A percentile compares a stretch with the other conserved stretches of the same genome.
phyloP scores from a whole-genome alignment of 1,284 basidiomycete species.

The Ustilago loliicola region DNA sequence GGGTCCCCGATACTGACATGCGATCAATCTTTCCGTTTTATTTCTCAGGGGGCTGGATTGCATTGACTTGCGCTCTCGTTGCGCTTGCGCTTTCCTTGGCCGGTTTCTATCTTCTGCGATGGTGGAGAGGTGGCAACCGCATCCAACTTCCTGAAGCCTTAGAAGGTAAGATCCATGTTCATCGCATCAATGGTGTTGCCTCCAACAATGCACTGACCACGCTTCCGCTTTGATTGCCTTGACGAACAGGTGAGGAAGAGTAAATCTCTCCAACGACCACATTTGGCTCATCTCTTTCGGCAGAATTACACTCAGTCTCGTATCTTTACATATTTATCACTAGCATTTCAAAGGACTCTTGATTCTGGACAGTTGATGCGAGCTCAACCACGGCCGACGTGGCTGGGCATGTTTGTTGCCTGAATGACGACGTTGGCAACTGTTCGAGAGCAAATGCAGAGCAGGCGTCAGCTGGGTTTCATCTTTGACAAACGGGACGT shows the following conservation, averaged over 20 bases:
- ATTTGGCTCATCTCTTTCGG: not conserved
- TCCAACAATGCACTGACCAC: not conserved
- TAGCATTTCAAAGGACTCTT: slow-evolving; percentile 9
- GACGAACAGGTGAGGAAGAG: slow-evolving; percentile 9
- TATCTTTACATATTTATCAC: slow-evolving; percentile 2
- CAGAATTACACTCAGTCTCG: not conserved
- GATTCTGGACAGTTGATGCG: not conserved
- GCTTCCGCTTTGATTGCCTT: not conserved
- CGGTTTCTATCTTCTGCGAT: slow-evolving; percentile 20
- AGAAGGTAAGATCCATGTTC: slow-evolving; percentile 19
- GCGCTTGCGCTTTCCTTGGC: not conserved
- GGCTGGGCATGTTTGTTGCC: slow-evolving; percentile 59
- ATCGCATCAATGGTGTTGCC: not conserved
- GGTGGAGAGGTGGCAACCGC: slow-evolving; percentile 43
- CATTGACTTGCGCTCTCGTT: slow-evolving; percentile 8
- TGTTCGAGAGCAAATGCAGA: slow-evolving; percentile 8
- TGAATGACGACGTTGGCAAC: slow-evolving; percentile 51
- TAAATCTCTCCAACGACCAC: not conserved
- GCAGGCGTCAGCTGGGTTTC: slow-evolving; percentile 3
- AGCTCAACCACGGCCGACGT: slow-evolving; percentile 54
- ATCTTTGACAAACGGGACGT: not conserved
- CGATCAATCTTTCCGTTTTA: not conserved
- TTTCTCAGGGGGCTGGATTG: slow-evolving; percentile 47
- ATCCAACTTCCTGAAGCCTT: slow-evolving; percentile 48
- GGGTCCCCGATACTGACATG: not conserved